Conservation (phyloP, 257 asterid species). For the Solanum pimpinellifolium region DNA sequence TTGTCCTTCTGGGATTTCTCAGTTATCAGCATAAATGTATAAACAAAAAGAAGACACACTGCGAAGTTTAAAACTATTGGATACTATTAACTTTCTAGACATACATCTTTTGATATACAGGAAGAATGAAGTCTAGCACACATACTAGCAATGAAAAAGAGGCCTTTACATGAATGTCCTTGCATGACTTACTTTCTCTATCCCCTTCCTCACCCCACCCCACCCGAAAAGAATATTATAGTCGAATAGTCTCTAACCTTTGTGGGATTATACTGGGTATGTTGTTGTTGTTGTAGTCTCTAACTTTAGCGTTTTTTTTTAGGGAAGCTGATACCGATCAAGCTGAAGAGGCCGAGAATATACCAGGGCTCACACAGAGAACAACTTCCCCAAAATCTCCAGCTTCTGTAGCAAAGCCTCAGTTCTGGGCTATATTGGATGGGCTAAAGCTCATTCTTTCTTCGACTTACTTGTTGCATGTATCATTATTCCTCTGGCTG, state of each 20-base stretch:
- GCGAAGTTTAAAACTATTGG: background rate
- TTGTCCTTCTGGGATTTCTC: background rate
- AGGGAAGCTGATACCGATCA: constrained; percentile 49
- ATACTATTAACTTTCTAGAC: background rate
- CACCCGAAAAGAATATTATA: background rate
- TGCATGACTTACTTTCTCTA: background rate
- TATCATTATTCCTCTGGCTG: constrained; percentile 84
- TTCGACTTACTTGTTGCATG: constrained; percentile 70
- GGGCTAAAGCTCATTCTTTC: constrained; percentile 78
- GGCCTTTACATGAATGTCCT: background rate
- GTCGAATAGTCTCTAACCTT: background rate
- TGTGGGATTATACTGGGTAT: background rate
- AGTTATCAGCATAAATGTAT: background rate
- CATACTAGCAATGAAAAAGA: background rate
- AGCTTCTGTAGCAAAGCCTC: constrained; percentile 38
- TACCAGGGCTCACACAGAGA: constrained; percentile 26
- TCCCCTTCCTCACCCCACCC: background rate
- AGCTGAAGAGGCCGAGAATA: constrained; percentile 23
- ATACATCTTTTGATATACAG: background rate
- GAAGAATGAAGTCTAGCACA: background rate
- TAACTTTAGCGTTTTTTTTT: constrained; percentile 12
- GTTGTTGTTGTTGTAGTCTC: background rate
- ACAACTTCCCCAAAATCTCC: constrained; percentile 43
- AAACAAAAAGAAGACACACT: background rate
- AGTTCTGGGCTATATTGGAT: constrained; percentile 73